phyloP scores from a whole-genome alignment of 1,139 yeast genomes.

The Debaryomyces coudertii region DNA sequence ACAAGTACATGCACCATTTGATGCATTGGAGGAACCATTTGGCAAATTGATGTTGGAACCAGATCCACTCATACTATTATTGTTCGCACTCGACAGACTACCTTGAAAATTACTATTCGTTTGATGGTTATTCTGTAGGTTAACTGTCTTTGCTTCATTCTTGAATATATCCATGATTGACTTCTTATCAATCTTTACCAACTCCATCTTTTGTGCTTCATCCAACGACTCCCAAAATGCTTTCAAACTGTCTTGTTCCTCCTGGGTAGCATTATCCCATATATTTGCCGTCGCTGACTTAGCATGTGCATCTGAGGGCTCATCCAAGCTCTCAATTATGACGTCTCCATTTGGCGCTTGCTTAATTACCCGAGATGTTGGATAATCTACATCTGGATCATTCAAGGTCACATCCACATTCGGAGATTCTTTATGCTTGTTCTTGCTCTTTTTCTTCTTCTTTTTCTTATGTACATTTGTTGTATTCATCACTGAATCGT shows the following conservation, averaged over 20 bases:
- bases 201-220: slow-evolving; percentile 59
- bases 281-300: slow-evolving; percentile 33
- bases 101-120: slow-evolving; percentile 10
- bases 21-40: slow-evolving; percentile 12
- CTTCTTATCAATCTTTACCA: slow-evolving; percentile 70
- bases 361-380: slow-evolving; percentile 70
- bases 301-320: slow-evolving; percentile 17
- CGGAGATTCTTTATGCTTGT: slow-evolving; percentile 22
- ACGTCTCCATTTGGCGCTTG: slow-evolving; percentile 77
- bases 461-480: slow-evolving; percentile 41
- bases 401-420: slow-evolving; percentile 48
- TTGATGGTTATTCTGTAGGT: slow-evolving; percentile 10
- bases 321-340: slow-evolving; percentile 58
- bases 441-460: slow-evolving; percentile 40
- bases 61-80: slow-evolving; percentile 4
- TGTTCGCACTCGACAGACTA: slow-evolving; percentile 6
- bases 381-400: slow-evolving; percentile 66
- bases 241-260: slow-evolving; percentile 60
- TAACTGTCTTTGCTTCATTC: slow-evolving; percentile 27
- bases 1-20: slow-evolving; percentile 60
- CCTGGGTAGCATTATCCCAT: slow-evolving; percentile 63
- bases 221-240: slow-evolving; percentile 73
- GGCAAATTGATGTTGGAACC: slow-evolving; percentile 14
- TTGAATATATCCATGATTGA: slow-evolving; percentile 69
- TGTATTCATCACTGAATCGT: slow-evolving; percentile 25